Evolutionary conservation across 768 basidiomycete species (phyloP).

Genomic region (Vararia minispora): DNA sequence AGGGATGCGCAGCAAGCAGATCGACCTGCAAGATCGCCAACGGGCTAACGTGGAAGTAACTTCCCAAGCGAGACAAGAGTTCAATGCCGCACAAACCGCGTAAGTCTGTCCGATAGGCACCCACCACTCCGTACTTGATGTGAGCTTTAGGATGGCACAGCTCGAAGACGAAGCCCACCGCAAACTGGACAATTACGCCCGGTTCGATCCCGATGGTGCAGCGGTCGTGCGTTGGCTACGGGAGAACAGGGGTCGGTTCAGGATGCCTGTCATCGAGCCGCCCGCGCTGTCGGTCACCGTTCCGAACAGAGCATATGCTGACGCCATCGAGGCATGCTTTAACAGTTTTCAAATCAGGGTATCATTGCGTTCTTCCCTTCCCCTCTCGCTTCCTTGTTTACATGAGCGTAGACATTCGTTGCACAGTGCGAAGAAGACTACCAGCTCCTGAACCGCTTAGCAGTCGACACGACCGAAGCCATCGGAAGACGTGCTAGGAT

Average conservation of each 20-base stretch:
- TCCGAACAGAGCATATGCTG: conserved; percentile 46
- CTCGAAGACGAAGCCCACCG: conserved; percentile 45
- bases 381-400: neutral
- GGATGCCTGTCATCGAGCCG: conserved; percentile 80
- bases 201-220: conserved; percentile 48
- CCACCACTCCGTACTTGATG: neutral
- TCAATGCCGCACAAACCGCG: conserved; percentile 15
- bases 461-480: conserved; percentile 51
- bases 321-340: conserved; percentile 70
- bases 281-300: conserved; percentile 64
- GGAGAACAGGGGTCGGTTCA: conserved; percentile 51
- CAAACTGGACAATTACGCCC: conserved; percentile 42
- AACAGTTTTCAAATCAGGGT: conserved; percentile 52
- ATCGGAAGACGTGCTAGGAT: conserved; percentile 43
- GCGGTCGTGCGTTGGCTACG: conserved; percentile 69
- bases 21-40: conserved; percentile 30
- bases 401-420: conserved; percentile 59
- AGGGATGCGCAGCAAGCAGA: conserved; percentile 15
- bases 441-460: conserved; percentile 48
- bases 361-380: neutral
- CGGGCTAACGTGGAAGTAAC: conserved; percentile 23
- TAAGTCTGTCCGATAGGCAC: conserved; percentile 3
- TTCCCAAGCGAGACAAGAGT: conserved; percentile 22
- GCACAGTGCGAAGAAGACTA: conserved; percentile 79
- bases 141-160: conserved; percentile 33